Evolutionary conservation across 805 yeast species (phyloP).

Genomic region (Metschnikowia santaceciliae): DNA sequence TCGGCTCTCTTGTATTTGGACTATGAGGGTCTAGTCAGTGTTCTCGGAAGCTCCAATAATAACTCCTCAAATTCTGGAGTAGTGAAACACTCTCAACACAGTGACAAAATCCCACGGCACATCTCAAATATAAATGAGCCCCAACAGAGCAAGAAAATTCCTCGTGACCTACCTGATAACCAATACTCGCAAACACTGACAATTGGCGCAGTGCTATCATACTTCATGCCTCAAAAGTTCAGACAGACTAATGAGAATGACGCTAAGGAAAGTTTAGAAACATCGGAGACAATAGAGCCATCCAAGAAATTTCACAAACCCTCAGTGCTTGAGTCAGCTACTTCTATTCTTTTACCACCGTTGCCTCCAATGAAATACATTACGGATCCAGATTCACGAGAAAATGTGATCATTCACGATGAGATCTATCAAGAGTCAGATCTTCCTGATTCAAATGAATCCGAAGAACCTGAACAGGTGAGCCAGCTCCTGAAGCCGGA

Average conservation of each 20-base stretch:
- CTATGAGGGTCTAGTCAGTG: slow-evolving; percentile 56
- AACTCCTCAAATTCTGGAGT: not conserved
- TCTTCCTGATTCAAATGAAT: slow-evolving; percentile 22
- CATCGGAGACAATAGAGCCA: slow-evolving; percentile 4
- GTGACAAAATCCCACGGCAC: slow-evolving; percentile 1
- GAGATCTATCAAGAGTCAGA: slow-evolving; percentile 63
- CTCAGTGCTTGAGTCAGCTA: slow-evolving; percentile 74
- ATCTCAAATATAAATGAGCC: not conserved
- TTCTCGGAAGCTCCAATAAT: slow-evolving; percentile 1
- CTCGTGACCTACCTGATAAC: slow-evolving; percentile 16
- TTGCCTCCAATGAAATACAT: slow-evolving; percentile 66
- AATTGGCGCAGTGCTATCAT: slow-evolving; percentile 36
- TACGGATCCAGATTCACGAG: slow-evolving; percentile 61
- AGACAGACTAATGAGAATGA: slow-evolving; percentile 9
- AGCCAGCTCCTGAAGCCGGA: not conserved
- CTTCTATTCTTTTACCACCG: slow-evolving; percentile 75
- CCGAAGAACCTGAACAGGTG: not conserved
- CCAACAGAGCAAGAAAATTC: slow-evolving; percentile 14
- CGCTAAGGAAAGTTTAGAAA: not conserved
- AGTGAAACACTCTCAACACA: not conserved
- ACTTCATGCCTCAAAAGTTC: slow-evolving; percentile 42
- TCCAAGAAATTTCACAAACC: slow-evolving; percentile 54
- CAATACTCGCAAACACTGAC: slow-evolving; percentile 22
- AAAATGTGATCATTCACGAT: slow-evolving; percentile 75
- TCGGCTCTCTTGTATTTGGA: slow-evolving; percentile 82